phyloP scores from a whole-genome alignment of 495 filamentous ascomycete species.

The Endocarpon pusillum region DNA sequence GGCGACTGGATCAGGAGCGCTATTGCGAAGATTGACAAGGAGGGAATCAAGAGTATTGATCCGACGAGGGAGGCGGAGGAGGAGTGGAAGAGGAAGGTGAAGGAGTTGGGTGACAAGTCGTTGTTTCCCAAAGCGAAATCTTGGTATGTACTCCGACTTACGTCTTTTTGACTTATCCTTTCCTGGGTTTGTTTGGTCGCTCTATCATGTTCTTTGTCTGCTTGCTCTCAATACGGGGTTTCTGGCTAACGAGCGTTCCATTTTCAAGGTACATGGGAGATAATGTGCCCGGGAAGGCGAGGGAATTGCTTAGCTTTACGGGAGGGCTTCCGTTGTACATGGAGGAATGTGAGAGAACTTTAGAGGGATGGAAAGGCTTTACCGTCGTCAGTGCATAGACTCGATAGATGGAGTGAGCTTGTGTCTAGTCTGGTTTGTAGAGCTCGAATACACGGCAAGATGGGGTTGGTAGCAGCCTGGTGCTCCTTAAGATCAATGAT shows the following conservation, averaged over 20 bases:
- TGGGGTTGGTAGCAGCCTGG: no score
- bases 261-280: no score
- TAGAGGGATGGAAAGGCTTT: neutral
- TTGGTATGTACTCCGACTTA: no score
- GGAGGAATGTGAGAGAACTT: neutral
- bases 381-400: neutral
- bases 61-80: slow-evolving; percentile 26
- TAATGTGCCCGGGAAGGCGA: slow-evolving; percentile 29
- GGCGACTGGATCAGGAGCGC: slow-evolving; percentile 30
- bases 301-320: slow-evolving; percentile 25
- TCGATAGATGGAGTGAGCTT: no score
- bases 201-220: no score
- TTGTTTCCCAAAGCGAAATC: slow-evolving; percentile 25
- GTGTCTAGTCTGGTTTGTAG: no score
- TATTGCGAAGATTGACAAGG: slow-evolving; percentile 23
- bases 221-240: no score
- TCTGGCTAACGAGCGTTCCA: no score
- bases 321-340: slow-evolving; percentile 11
- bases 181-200: no score
- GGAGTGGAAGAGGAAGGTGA: slow-evolving; percentile 23
- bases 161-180: no score
- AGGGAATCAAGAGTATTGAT: slow-evolving; percentile 26
- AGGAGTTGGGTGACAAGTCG: slow-evolving; percentile 22
- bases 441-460: no score
- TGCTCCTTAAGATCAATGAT: no score